Evolutionary conservation across 2,329 filamentous ascomycete species (phyloP).

Genomic region (Fusarium ambrosium): DNA sequence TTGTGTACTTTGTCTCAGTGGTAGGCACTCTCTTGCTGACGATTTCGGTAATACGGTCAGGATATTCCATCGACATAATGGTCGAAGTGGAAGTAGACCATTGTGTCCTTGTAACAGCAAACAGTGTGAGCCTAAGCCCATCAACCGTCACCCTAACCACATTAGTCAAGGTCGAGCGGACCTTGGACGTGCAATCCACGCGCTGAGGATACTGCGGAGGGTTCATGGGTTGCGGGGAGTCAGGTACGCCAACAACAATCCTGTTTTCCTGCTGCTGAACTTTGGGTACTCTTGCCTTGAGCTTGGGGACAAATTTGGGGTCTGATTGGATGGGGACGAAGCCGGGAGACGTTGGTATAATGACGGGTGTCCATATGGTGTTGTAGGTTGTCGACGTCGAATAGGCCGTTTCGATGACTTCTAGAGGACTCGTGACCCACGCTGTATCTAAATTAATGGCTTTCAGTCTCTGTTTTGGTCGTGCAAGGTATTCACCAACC

Average conservation of each 20-base stretch:
- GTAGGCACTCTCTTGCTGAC: neutral
- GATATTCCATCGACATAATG: neutral
- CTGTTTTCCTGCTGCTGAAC: neutral
- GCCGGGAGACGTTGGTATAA: neutral
- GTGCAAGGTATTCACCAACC: no score
- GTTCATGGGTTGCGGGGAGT: neutral
- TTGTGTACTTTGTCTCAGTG: neutral
- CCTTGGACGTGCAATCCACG: constrained; percentile 8
- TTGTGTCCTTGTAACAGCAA: neutral
- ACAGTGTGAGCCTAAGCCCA: neutral
- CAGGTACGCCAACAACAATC: neutral
- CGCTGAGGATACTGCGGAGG: neutral
- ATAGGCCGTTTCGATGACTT: neutral
- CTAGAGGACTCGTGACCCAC: neutral
- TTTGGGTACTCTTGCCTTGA: neutral
- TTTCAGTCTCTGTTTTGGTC: neutral
- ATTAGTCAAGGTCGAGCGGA: neutral
- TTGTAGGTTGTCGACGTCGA: neutral
- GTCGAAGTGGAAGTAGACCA: neutral
- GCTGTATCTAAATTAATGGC: neutral
- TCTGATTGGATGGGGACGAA: neutral
- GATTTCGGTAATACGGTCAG: neutral
- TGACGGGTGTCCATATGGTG: neutral
- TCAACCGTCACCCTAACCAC: neutral
- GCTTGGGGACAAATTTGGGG: neutral